Evolutionary conservation across 2,329 filamentous ascomycete genomes (phyloP), one percentile per base, ranked within the genome.

Genomic region (Aurifilum marmelostoma): DNA sequence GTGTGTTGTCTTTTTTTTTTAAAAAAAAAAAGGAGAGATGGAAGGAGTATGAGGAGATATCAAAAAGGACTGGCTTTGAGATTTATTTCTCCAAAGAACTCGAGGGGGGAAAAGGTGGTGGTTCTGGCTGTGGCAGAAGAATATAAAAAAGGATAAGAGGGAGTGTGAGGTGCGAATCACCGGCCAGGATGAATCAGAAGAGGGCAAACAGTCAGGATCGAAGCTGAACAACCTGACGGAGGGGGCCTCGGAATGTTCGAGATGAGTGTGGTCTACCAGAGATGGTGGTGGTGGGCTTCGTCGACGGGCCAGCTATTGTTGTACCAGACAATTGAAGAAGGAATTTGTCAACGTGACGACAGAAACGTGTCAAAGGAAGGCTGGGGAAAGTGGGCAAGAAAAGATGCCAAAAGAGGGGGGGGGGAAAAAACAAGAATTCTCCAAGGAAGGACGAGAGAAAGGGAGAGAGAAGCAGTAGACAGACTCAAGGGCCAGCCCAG

Each of bases 361-460:
- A 72, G 73, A 70, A 70, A 54, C 37, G 66, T 58, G 65, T 29
- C 66, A 68, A 72, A 73, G 63, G 63, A 65, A 43, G 63, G 63
- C 27, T 56, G 63, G 50, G 29, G 52, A 65, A n/a, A 59, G 70
- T 67, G 27, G 63, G 66, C 66, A 71, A 50, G 68, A 34, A 34
- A 8, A 73, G 43, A 47, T 47, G 43, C 43, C 43, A n/a, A 61
- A 64, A 56, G 66, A 29, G 65, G 68, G 27, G 58, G 43, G 67
- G 61, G 68, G 18, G 41, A 73, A 71, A 73, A 2, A 29, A 14
- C 69, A 75, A 79, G 14, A 43, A 43, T 43, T n/a, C n/a, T n/a
- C n/a, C n/a, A 43, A 79, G 72, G 77, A 79, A 72, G 67, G 78
- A 79, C 75, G 73, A 73, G 59, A 59, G 56, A 59, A n/a, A n/a